A percentile compares a stretch with the other conserved stretches of the same genome.
Conservation (phyloP, 23 red algal genomes). For the Gracilaria domingensis region DNA sequence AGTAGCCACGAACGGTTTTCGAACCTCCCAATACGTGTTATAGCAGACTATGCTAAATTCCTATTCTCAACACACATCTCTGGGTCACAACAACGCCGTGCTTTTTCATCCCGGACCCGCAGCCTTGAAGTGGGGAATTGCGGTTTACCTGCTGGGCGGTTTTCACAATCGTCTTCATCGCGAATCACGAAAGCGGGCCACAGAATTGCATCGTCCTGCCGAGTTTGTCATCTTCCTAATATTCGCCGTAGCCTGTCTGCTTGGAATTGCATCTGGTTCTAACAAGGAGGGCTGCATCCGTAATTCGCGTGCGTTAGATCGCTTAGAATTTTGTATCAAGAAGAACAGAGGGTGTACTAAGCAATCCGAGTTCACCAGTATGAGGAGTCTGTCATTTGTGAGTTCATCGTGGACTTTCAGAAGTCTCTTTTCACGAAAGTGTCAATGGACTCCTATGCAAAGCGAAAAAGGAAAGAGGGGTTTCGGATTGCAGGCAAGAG, state of each 20-base stretch:
- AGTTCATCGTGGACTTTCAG: not conserved
- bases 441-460: not conserved
- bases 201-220: not conserved
- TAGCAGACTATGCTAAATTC: too few species aligned
- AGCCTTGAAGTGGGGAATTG: too few species aligned
- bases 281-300: not conserved
- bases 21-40: too few species aligned
- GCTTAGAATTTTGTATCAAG: not conserved
- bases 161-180: not conserved
- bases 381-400: constrained; percentile 1
- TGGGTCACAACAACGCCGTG: too few species aligned
- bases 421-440: constrained; percentile 24
- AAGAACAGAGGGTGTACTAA: not conserved
- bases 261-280: not conserved
- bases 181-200: not conserved
- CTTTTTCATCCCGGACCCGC: too few species aligned
- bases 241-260: not conserved
- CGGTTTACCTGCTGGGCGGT: not conserved
- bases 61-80: too few species aligned
- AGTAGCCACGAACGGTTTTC: too few species aligned
- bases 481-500: not conserved
- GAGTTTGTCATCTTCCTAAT: not conserved
- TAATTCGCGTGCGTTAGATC: too few species aligned
- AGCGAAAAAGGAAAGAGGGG: not conserved
- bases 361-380: not conserved